These are phyloP conservation scores for Talaromyces verruculosus DNA, from an alignment of 2,329 filamentous ascomycete genomes.

Conservation along the genomic window DNA sequence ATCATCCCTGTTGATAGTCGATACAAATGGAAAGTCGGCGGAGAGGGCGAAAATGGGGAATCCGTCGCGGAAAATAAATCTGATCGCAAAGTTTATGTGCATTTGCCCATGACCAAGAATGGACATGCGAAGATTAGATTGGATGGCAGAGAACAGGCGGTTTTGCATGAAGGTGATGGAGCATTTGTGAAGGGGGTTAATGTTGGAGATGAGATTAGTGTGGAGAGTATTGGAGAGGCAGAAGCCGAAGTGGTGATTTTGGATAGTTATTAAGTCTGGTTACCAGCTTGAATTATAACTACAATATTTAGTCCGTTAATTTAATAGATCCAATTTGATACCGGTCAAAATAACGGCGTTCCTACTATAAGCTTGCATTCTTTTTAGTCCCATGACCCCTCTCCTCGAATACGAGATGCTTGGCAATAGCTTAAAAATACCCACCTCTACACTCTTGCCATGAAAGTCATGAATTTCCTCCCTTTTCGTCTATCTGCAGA, in stretches of 20 bases:
- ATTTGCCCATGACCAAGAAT: constrained; percentile 75
- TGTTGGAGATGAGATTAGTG: constrained; percentile 61
- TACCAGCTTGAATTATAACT: background rate
- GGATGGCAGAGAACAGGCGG: constrained; percentile 64
- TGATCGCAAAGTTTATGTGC: constrained; percentile 71
- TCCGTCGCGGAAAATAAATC: constrained; percentile 41
- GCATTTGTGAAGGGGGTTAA: constrained; percentile 69
- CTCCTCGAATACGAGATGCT: background rate
- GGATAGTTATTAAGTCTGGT: constrained; percentile 55
- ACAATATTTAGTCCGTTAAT: background rate
- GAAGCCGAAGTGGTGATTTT: constrained; percentile 70
- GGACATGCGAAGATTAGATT: constrained; percentile 71
- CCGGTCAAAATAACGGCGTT: background rate
- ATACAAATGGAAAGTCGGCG: constrained; percentile 72
- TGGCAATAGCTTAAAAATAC: background rate
- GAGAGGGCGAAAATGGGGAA: constrained; percentile 30
- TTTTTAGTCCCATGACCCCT: background rate
- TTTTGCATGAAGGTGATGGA: constrained; percentile 75
- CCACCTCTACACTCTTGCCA: background rate
- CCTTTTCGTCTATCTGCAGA: background rate
- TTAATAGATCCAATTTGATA: background rate
- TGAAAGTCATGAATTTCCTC: background rate
- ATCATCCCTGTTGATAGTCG: constrained; percentile 65
- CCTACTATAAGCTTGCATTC: background rate
- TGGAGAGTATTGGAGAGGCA: constrained; percentile 67